These are phyloP conservation scores for Potentilla sterilis DNA, from an alignment of 306 rosid genomes.

Conservation along the genomic window DNA sequence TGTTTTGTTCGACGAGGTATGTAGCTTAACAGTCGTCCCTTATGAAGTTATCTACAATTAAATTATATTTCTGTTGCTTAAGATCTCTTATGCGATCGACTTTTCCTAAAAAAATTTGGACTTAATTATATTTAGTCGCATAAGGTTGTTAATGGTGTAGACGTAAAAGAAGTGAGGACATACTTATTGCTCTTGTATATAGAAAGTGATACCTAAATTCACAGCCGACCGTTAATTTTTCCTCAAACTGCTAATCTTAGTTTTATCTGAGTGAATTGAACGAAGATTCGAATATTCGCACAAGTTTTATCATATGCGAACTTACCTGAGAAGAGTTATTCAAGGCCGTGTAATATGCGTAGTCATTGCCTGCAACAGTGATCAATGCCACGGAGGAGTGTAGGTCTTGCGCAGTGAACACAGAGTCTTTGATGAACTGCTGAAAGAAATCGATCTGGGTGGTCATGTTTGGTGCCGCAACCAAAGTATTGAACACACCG, in stretches of 20 bases:
- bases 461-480: conserved; percentile 70
- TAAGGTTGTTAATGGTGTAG: too few species aligned
- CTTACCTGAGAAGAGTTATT: conserved; percentile 53
- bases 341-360: conserved; percentile 29
- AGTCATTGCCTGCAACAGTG: conserved; percentile 85
- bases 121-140: too few species aligned
- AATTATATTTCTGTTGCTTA: too few species aligned
- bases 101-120: too few species aligned
- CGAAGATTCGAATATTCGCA: not conserved
- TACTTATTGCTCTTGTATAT: not conserved
- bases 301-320: too few species aligned
- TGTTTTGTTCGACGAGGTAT: too few species aligned
- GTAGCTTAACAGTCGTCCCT: too few species aligned
- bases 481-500: conserved; percentile 65
- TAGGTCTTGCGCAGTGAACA: conserved; percentile 39
- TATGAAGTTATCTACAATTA: too few species aligned
- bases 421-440: conserved; percentile 27
- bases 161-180: not conserved
- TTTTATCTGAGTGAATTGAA: not conserved
- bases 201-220: not conserved
- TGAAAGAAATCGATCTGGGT: conserved; percentile 61
- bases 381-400: conserved; percentile 58
- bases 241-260: not conserved
- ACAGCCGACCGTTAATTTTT: too few species aligned
- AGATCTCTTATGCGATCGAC: too few species aligned